Percentiles rank a stretch among this genome's conserved stretches.
phyloP scores from a whole-genome alignment of 2,329 filamentous ascomycete species.

The Trichoderma harzianum region DNA sequence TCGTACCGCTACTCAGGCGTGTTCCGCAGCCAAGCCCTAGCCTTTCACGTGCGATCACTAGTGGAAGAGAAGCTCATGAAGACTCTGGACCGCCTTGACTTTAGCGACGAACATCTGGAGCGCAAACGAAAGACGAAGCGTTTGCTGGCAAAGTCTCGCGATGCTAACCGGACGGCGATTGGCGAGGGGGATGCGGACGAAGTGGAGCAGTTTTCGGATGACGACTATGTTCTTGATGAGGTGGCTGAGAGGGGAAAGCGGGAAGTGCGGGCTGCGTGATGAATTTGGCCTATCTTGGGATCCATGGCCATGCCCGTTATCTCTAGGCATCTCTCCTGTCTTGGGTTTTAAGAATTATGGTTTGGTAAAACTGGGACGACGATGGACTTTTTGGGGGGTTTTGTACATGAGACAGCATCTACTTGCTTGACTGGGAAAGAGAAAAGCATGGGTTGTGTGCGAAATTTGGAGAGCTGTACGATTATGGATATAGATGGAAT shows the following conservation, averaged over 20 bases:
- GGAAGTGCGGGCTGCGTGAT: neutral
- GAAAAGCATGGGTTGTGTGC: neutral
- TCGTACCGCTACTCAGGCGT: constrained; percentile 83
- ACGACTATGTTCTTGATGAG: constrained; percentile 20
- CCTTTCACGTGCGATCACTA: constrained; percentile 72
- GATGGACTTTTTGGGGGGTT: neutral
- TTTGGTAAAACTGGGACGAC: neutral
- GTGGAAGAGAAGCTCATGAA: constrained; percentile 69
- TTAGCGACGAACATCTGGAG: constrained; percentile 36
- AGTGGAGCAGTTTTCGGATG: constrained; percentile 22
- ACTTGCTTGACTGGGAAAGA: neutral
- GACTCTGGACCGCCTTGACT: constrained; percentile 48
- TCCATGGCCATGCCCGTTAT: too few relatives aligned
- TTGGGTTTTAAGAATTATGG: neutral
- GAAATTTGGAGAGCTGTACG: neutral
- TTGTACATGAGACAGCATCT: neutral
- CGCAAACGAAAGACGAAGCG: constrained; percentile 26
- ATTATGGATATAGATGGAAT: neutral
- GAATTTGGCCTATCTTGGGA: neutral
- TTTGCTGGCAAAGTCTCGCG: constrained; percentile 21
- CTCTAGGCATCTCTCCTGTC: neutral
- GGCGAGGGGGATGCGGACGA: constrained; percentile 20
- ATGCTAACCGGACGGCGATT: constrained; percentile 17
- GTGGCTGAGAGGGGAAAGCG: neutral
- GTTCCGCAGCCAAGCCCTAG: constrained; percentile 71